Conservation (phyloP, 441 rosid species). For the Rhodomyrtus psidioides region DNA sequence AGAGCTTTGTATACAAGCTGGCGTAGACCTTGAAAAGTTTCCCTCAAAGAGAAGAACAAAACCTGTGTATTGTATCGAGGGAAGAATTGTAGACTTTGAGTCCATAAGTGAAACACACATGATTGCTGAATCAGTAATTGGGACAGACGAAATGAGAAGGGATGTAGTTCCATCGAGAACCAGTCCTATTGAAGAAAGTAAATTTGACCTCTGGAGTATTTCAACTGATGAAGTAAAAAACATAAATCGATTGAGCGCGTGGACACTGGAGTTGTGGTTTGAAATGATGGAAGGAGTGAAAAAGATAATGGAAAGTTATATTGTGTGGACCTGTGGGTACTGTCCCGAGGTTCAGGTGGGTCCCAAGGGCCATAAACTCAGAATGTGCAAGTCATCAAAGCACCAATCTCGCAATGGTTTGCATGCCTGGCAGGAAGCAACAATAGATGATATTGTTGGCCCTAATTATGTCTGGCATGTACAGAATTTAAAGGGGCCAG, state of each 20-base stretch:
- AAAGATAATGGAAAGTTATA: conserved; percentile 52
- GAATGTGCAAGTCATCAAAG: conserved; percentile 73
- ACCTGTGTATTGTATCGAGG: conserved; percentile 78
- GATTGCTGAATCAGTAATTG: background rate
- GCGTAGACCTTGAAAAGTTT: conserved; percentile 52
- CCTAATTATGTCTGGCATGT: conserved; percentile 87
- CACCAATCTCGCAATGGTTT: conserved; percentile 75
- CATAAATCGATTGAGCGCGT: conserved; percentile 33
- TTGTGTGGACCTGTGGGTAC: conserved; percentile 71
- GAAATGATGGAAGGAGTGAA: conserved; percentile 57
- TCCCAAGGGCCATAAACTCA: conserved; percentile 82
- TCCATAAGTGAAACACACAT: conserved; percentile 4
- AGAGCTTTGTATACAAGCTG: conserved; percentile 81
- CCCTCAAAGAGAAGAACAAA: conserved; percentile 64
- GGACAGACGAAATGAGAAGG: conserved; percentile 1
- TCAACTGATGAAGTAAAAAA: conserved; percentile 8
- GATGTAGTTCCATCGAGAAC: background rate
- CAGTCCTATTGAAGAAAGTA: background rate
- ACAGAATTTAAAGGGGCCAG: conserved; percentile 33
- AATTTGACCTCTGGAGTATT: background rate
- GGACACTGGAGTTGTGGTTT: conserved; percentile 55
- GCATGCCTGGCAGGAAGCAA: conserved; percentile 93
- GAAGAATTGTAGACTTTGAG: conserved; percentile 74
- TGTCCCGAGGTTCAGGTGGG: conserved; percentile 90
- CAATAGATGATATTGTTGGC: conserved; percentile 54